Conservation (phyloP, 352 stramenopile species). For the Phytopythium ostracodes region DNA sequence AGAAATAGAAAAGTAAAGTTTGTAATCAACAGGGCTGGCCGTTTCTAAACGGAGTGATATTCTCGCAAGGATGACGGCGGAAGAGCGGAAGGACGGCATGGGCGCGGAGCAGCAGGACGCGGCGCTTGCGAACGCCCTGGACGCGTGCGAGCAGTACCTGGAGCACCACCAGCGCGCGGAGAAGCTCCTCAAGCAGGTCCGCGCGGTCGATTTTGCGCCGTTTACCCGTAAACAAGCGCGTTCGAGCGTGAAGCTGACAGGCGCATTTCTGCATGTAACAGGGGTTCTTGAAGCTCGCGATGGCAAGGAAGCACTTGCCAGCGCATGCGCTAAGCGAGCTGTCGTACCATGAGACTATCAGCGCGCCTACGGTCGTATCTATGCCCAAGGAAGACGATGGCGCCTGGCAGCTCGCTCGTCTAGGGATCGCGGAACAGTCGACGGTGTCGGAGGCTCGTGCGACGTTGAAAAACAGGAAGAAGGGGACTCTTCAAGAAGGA, state of each 20-base stretch:
- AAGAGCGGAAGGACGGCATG: background rate
- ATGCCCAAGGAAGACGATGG: slow-evolving; percentile 11
- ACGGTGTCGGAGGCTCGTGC: slow-evolving; percentile 6
- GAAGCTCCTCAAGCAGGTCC: slow-evolving; percentile 55
- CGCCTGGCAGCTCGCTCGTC: slow-evolving; percentile 15
- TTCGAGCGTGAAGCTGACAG: background rate
- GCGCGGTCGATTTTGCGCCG: background rate
- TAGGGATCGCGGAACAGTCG: background rate
- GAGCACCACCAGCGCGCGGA: slow-evolving; percentile 39
- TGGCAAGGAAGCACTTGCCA: slow-evolving; percentile 43
- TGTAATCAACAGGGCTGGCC: background rate
- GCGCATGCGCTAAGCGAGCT: slow-evolving; percentile 49
- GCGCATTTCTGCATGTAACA: slow-evolving; percentile 7
- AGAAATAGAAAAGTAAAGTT: slow-evolving; percentile 9
- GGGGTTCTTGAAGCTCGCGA: slow-evolving; percentile 72
- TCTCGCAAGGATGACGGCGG: background rate
- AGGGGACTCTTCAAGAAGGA: background rate
- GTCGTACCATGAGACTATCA: slow-evolving; percentile 58
- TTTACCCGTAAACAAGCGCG: background rate
- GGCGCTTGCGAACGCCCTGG: slow-evolving; percentile 33
- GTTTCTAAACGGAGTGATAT: background rate
- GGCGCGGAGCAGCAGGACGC: slow-evolving; percentile 20
- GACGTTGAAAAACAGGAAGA: slow-evolving; percentile 1
- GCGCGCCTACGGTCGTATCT: slow-evolving; percentile 26
- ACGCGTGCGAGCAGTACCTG: slow-evolving; percentile 49